Base-by-base conservation (phyloP, 495 filamentous ascomycete genomes). In the Pyrenopolyporus hunteri region DNA sequence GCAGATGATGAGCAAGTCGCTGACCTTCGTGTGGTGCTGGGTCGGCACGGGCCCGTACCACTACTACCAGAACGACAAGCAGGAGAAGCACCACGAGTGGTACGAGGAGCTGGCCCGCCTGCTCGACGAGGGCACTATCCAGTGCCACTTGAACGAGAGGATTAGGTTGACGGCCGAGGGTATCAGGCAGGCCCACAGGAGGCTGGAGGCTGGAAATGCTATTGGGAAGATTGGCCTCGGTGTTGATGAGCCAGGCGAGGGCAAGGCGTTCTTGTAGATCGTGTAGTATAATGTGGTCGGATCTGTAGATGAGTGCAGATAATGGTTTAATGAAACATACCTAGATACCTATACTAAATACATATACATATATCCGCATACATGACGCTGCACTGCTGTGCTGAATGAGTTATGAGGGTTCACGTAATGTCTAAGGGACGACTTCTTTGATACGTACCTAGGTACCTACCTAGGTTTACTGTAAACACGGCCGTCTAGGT, bases 1-100 rank as follows among this genome's bases (percentile, higher is more conserved):
- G 49, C 54, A 64, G 55, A 59, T 64, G 54, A 64, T 64, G 61
- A 45, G 61, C 49, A 64, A 64, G 55, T 64, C 61, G 36, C 44
- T 64, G 22, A 44, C 49, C 0, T 64, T 64, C 19, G 35, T 35
- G 7, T 64, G 61, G 61, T 64, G 61, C 49, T 64, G 61, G 61
- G 22, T 64, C 6, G 61, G 42, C 8, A 49, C 61, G 1, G 61
- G 61, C 6, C 16, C 36, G 14, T 64, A 64, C 43, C 61, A 64
- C 13, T 10, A 48, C 7, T 64, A 64, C 23, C 2, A 29, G 20
- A 54, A 59, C 11, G 61, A 64, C n/a, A 33, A 42, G 29, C 31
- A 59, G 37, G 61, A 64, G 36, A 64, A 64, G 49, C 61, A 64
- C 28, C 61, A 59, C 28, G 48, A 59, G 3, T 64, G 61, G 61